A percentile compares a stretch with the other conserved stretches of the same genome.
phyloP scores from a whole-genome alignment of 2,329 filamentous ascomycete species.

The Penicillium sp. region DNA sequence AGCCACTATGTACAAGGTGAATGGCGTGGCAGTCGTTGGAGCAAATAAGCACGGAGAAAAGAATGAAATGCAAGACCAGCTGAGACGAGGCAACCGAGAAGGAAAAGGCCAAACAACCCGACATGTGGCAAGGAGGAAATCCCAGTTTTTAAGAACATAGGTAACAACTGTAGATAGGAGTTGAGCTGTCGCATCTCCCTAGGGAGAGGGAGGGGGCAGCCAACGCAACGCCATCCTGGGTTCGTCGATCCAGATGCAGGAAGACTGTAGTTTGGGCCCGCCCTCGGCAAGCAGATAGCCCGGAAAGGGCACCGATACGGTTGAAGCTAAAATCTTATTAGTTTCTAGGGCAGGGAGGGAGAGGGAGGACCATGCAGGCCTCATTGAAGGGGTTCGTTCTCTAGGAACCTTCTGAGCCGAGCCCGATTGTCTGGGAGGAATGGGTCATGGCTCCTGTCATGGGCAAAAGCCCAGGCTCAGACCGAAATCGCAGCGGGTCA shows the following conservation, averaged over 20 bases:
- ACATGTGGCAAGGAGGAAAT: constrained; percentile 14
- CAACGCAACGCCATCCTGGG: constrained; percentile 18
- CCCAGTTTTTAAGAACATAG: constrained; percentile 21
- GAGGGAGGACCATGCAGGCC: constrained; percentile 16
- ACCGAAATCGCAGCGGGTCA: constrained; percentile 2
- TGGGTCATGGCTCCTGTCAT: background rate
- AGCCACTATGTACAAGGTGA: constrained; percentile 27
- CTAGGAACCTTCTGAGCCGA: constrained; percentile 9
- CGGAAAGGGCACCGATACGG: constrained; percentile 25
- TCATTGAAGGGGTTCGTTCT: constrained; percentile 13
- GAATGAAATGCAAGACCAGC: constrained; percentile 14
- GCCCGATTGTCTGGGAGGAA: constrained; percentile 1
- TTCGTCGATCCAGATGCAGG: constrained; percentile 26
- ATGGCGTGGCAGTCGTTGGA: background rate
- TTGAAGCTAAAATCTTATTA: constrained; percentile 29
- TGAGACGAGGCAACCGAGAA: constrained; percentile 25
- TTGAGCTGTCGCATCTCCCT: constrained; percentile 31
- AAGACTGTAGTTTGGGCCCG: constrained; percentile 21
- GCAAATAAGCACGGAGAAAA: constrained; percentile 10
- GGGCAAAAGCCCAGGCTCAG: background rate
- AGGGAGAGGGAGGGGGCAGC: constrained; percentile 12
- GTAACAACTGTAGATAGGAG: constrained; percentile 13
- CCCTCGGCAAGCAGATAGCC: constrained; percentile 24
- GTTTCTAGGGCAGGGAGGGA: constrained; percentile 14
- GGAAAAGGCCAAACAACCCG: background rate